These are phyloP conservation scores for Zoysia pacifica DNA, from an alignment of 176 grass and related monocot genomes.

Conservation along the genomic window DNA sequence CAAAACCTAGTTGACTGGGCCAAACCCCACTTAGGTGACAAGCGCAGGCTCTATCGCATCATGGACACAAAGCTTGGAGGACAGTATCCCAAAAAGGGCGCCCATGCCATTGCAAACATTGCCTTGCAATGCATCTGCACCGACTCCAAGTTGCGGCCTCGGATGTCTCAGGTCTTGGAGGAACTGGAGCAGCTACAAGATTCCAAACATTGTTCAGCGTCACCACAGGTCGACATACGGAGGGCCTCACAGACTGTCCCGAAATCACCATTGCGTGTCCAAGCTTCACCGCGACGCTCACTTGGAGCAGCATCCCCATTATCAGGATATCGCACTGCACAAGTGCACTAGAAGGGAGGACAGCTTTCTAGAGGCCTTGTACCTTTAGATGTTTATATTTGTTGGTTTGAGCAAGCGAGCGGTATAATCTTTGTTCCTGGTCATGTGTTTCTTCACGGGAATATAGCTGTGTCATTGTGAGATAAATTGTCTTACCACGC, in stretches of 20 bases:
- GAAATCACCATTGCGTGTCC: constrained; percentile 56
- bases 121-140: constrained; percentile 65
- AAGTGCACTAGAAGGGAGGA: constrained; percentile 45
- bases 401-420: constrained; percentile 17
- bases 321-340: constrained; percentile 43
- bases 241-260: constrained; percentile 42
- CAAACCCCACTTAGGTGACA: constrained; percentile 62
- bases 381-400: constrained; percentile 49
- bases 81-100: constrained; percentile 77
- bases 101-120: constrained; percentile 52
- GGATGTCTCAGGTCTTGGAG: constrained; percentile 63
- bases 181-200: constrained; percentile 75
- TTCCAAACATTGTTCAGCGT: constrained; percentile 31
- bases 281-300: constrained; percentile 48
- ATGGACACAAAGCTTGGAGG: constrained; percentile 80
- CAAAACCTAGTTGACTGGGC: constrained; percentile 85
- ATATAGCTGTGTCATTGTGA: background rate
- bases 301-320: constrained; percentile 48
- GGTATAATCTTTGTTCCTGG: constrained; percentile 30
- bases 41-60: constrained; percentile 70
- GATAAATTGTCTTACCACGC: constrained; percentile 21
- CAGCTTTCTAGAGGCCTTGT: background rate
- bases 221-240: constrained; percentile 34
- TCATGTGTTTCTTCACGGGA: constrained; percentile 2
- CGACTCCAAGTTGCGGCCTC: constrained; percentile 65